A percentile compares a stretch with the other conserved stretches of the same genome.
phyloP scores from a whole-genome alignment of 2,329 filamentous ascomycete species.

The Penicillium nordicum region DNA sequence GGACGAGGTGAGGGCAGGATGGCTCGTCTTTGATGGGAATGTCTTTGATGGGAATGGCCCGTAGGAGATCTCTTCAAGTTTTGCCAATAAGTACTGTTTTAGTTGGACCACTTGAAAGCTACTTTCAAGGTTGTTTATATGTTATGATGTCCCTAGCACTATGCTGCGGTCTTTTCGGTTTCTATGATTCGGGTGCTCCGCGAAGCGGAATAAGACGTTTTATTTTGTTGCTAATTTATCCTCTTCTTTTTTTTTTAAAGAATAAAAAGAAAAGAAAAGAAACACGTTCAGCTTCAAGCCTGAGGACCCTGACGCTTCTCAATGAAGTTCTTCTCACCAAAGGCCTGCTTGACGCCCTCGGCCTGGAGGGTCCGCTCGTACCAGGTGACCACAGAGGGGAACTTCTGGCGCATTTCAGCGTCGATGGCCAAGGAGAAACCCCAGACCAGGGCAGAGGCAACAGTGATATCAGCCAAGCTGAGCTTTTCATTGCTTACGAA shows the following conservation, averaged over 20 bases:
- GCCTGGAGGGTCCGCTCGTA: conserved; percentile 23
- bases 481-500: conserved; percentile 19
- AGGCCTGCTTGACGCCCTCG: conserved; percentile 28
- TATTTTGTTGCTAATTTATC: neutral
- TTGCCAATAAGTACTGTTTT: neutral
- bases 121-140: neutral
- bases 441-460: conserved; percentile 27
- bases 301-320: conserved; percentile 22
- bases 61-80: neutral
- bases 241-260: no score
- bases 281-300: neutral
- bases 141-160: neutral
- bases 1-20: conserved; percentile 12
- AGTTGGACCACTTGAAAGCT: neutral
- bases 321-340: conserved; percentile 27
- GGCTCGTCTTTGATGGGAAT: conserved; percentile 22
- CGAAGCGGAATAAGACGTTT: neutral
- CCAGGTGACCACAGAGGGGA: conserved; percentile 22
- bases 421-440: conserved; percentile 26
- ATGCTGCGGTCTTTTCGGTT: neutral
- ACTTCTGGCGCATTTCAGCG: conserved; percentile 27
- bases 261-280: no score
- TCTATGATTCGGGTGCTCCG: neutral
- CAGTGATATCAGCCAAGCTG: conserved; percentile 28
- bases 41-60: neutral